Evolutionary conservation across 2,329 filamentous ascomycete genomes (phyloP).

Genomic region (Alternaria conjuncta): DNA sequence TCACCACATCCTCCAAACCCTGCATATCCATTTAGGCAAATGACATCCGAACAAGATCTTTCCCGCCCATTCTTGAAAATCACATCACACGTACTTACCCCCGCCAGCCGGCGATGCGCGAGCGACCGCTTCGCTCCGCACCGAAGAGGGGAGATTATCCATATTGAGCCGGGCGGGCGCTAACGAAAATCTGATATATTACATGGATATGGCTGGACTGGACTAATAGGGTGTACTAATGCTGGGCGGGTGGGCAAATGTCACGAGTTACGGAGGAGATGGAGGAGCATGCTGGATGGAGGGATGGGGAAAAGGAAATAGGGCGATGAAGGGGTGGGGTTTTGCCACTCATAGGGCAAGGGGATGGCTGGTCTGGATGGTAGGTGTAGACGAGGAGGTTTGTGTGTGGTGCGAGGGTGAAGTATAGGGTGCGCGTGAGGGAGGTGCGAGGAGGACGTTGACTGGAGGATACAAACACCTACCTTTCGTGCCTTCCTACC

Average conservation of each 20-base stretch:
- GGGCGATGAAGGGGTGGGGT: background rate
- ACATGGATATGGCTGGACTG: background rate
- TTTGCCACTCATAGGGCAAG: background rate
- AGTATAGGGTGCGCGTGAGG: background rate
- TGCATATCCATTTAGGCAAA: slow-evolving; percentile 28
- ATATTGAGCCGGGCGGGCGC: background rate
- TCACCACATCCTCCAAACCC: background rate
- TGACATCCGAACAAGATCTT: slow-evolving; percentile 11
- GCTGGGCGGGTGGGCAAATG: background rate
- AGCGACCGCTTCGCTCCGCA: background rate
- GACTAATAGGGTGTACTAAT: background rate
- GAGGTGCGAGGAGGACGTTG: background rate
- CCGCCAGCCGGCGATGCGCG: background rate
- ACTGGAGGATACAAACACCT: background rate
- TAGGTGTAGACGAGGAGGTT: background rate
- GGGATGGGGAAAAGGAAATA: background rate
- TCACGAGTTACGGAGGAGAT: background rate
- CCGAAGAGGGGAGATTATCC: slow-evolving; percentile 1
- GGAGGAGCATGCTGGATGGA: background rate
- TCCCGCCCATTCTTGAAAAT: background rate
- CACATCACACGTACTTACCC: background rate
- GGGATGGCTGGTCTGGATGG: background rate
- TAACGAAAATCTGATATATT: background rate
- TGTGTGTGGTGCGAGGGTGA: background rate
- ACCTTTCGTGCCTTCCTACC: background rate